phyloP scores from a whole-genome alignment of 805 yeast species.

The Nakazawaea holstii region DNA sequence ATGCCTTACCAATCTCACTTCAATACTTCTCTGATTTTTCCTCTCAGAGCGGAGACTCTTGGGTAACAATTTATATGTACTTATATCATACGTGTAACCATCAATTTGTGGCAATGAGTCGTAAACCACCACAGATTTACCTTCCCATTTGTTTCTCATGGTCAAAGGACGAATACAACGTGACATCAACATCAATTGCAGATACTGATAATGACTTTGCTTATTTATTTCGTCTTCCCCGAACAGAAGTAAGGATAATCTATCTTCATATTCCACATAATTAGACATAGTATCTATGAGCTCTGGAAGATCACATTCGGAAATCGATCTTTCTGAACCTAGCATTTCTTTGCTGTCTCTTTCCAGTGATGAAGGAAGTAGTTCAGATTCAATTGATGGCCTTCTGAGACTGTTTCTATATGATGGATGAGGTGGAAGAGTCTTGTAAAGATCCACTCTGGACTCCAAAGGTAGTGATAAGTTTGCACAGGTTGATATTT shows the following conservation, averaged over 20 bases:
- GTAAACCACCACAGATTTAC: constrained; percentile 4
- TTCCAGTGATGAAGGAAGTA: not conserved
- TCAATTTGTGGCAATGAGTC: not conserved
- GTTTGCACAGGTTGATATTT: not conserved
- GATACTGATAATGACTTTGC: not conserved
- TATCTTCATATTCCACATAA: not conserved
- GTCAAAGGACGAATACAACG: not conserved
- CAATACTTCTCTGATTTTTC: not conserved
- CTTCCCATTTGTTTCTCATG: not conserved
- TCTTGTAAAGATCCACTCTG: not conserved
- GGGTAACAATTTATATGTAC: not conserved
- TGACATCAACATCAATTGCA: constrained; percentile 2
- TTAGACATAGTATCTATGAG: not conserved
- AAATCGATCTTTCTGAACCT: too few species aligned
- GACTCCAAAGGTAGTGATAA: constrained; percentile 1
- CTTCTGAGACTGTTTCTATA: too few species aligned
- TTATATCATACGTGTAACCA: not conserved
- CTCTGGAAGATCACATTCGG: too few species aligned
- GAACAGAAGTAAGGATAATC: not conserved
- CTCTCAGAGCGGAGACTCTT: not conserved
- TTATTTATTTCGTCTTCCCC: not conserved
- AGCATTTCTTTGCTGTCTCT: too few species aligned
- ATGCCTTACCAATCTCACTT: not conserved
- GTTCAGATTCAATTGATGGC: too few species aligned
- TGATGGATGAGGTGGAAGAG: not conserved